Evolutionary conservation across 805 yeast genomes (phyloP).

Genomic region (Myxozyma vanderwaltii): DNA sequence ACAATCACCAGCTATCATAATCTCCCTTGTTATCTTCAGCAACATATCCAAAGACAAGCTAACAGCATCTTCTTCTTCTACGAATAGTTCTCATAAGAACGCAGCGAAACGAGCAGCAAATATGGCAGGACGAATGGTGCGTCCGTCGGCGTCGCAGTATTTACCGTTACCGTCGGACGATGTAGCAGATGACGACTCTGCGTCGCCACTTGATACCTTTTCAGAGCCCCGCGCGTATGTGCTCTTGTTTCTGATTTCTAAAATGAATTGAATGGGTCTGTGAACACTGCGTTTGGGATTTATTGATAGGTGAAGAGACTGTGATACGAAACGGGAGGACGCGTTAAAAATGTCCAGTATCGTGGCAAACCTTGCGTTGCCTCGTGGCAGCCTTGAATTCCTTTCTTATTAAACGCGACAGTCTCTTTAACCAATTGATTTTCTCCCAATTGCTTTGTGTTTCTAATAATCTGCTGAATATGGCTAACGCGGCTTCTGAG

Average conservation of each 20-base stretch:
- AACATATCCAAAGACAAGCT: no score
- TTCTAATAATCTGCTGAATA: no score
- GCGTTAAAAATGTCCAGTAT: no score
- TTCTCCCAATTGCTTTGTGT: no score
- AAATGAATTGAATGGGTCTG: neutral
- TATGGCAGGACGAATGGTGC: constrained; percentile 30
- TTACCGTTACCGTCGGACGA: constrained; percentile 28
- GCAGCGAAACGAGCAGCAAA: neutral
- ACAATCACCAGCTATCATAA: neutral
- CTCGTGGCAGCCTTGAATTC: no score
- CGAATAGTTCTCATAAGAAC: neutral
- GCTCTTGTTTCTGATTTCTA: neutral
- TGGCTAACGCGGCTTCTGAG: constrained; percentile 20
- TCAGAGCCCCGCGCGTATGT: constrained; percentile 15
- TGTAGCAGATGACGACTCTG: constrained; percentile 15
- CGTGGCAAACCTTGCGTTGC: no score
- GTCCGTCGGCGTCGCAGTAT: constrained; percentile 27
- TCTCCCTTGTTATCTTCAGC: no score
- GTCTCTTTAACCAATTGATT: no score
- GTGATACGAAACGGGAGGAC: no score
- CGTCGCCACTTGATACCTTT: constrained; percentile 22
- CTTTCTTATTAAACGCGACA: no score
- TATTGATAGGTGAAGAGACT: no score
- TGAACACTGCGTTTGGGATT: neutral
- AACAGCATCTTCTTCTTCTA: neutral